Evolutionary conservation across 2,329 filamentous ascomycete genomes (phyloP).

Genomic region (Rhynchosporium agropyri): DNA sequence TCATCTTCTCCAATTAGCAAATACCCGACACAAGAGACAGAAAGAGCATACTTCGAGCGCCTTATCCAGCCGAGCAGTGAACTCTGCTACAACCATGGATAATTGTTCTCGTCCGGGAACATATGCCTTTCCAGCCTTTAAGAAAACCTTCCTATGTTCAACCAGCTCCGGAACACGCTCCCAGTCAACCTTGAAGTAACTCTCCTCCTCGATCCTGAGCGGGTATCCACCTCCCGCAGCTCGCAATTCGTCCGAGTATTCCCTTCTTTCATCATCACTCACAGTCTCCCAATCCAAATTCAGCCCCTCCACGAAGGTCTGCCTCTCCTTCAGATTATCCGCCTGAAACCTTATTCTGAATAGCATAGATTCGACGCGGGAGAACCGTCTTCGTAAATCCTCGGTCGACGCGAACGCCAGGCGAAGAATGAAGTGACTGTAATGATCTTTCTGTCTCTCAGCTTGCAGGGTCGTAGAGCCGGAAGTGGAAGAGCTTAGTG

Average conservation of each 20-base stretch:
- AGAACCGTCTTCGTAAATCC: constrained; percentile 84
- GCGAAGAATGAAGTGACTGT: constrained; percentile 94
- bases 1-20: constrained; percentile 58
- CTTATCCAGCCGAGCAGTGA: constrained; percentile 75
- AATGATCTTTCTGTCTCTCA: constrained; percentile 93
- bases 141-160: constrained; percentile 73
- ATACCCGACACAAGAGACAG: not conserved
- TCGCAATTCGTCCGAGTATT: constrained; percentile 39
- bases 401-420: constrained; percentile 91
- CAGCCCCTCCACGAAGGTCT: constrained; percentile 74
- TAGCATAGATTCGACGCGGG: constrained; percentile 83
- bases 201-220: constrained; percentile 70
- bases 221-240: constrained; percentile 41
- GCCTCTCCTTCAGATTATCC: constrained; percentile 74
- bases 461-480: constrained; percentile 58
- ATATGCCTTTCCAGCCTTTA: constrained; percentile 84
- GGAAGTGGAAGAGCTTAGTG: constrained; percentile 75
- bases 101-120: constrained; percentile 85
- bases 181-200: constrained; percentile 97
- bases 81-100: constrained; percentile 88
- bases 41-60: constrained; percentile 70
- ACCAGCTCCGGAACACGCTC: constrained; percentile 88
- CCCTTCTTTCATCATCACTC: constrained; percentile 72
- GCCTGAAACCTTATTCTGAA: constrained; percentile 80
- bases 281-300: constrained; percentile 86